phyloP scores from a whole-genome alignment of 345 rosid genomes.

The Citrus reticulata region DNA sequence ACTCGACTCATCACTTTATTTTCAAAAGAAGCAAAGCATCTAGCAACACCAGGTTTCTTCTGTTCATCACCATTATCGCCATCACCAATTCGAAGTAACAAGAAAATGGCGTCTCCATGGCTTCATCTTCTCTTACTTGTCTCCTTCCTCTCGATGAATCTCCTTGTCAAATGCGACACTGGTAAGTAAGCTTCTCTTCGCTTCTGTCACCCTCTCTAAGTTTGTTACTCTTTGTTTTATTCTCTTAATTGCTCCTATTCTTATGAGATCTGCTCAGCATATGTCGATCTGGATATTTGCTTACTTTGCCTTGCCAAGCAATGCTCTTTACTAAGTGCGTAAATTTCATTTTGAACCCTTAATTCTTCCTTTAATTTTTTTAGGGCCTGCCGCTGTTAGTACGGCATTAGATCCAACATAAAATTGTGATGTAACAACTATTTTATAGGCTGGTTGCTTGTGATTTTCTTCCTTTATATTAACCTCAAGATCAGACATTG shows the following conservation, averaged over 20 bases:
- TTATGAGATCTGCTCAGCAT: constrained; percentile 19
- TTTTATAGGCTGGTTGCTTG: not conserved
- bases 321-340: not conserved
- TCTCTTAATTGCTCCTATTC: not conserved
- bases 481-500: not conserved
- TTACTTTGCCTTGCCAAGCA: not conserved
- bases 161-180: constrained; percentile 34
- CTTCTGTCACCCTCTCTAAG: not conserved
- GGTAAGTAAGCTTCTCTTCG: constrained; percentile 19
- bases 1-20: not conserved
- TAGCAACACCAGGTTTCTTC: not conserved
- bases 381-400: not conserved
- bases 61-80: not conserved
- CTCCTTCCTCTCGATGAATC: constrained; percentile 33
- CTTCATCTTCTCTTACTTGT: constrained; percentile 31
- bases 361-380: not conserved
- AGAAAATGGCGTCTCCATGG: constrained; percentile 44
- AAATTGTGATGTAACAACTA: not conserved
- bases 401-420: not conserved
- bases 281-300: constrained; percentile 9
- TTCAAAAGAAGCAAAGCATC: not conserved
- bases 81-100: not conserved
- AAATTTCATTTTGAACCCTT: not conserved
- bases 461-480: not conserved
- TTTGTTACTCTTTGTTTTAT: not conserved